Base-by-base conservation (phyloP, 2,329 filamentous ascomycete species). In the Apiospora malaysiana region DNA sequence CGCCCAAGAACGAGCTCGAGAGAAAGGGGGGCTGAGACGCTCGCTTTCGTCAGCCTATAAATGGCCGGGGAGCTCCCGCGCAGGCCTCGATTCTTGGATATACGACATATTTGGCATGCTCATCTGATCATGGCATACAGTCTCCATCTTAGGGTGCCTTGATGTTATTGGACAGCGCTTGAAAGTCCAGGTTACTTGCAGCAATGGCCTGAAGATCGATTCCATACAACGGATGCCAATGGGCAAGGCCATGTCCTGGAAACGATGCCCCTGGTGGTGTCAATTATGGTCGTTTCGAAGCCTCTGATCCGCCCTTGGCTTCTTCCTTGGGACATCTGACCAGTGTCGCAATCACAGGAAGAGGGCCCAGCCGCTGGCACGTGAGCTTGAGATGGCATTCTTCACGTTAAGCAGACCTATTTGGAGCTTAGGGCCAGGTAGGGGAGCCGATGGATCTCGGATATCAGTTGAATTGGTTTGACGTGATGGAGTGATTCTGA, bases 1-100 rank as follows among this genome's bases (percentile, higher is more conserved):
- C 82, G 25, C 90, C 90, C 2, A 88, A 85, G 79, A 85, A 89
- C 69, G 87, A 88, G 16, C 86, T 85, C 1, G 89, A 91, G 72
- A 86, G 90, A 71, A 91, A 91, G 75, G 90, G 90, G 2, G 90
- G 90, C 67, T 91, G 67, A 68, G 23, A 21, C 32, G 6, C 37
- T 40, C 18, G 56, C 18, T 63, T 32, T 40, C 18, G 27, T 63
- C 56, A 12, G 32, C 32, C 51, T 37, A 27, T 32, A 18, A 37
- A 59, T 37, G 51, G 27, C 18, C 27, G 27, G 18, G 16, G 32
- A 37, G 25, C 4, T 23, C 27, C 18, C 37, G 18, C 56, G 21
- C n/a, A n/a, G 21, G 8, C 56, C 8, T 63, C 56, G 18, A 40
- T 40, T 40, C 56, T 63, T 63, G 56, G 56, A 63, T 63, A 63